Percentiles rank a stretch among this genome's conserved stretches.
Evolutionary conservation across 192 early-diverging fungal species (phyloP).

Genomic region (Entomortierella parvispora): DNA sequence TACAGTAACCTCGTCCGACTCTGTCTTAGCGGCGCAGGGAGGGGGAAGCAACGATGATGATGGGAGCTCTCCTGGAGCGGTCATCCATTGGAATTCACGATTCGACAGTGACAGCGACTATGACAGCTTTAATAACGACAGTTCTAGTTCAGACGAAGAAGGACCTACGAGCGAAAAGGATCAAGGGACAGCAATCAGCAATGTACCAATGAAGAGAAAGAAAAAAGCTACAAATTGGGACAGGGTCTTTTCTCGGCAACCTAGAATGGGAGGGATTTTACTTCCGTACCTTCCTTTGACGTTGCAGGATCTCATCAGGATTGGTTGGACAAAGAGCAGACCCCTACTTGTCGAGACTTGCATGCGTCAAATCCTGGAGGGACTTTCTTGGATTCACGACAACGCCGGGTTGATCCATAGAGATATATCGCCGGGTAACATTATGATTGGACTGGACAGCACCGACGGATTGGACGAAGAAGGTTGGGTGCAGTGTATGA

Average conservation of each 20-base stretch:
- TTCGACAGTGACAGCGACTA: conserved; percentile 20
- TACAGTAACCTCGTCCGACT: not conserved
- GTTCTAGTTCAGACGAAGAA: not conserved
- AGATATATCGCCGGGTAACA: conserved; percentile 39
- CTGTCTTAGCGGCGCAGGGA: no score
- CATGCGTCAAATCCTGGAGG: conserved; percentile 42
- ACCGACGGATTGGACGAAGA: not conserved
- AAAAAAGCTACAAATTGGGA: not conserved
- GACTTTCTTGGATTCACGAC: conserved; percentile 39
- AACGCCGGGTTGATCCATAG: conserved; percentile 34
- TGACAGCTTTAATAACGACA: conserved; percentile 6
- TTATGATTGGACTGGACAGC: conserved; percentile 18
- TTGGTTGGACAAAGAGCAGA: conserved; percentile 36
- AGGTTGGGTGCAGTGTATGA: conserved; percentile 35
- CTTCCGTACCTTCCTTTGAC: conserved; percentile 21
- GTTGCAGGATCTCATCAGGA: conserved; percentile 24
- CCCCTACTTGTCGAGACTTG: conserved; percentile 29
- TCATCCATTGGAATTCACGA: conserved; percentile 10
- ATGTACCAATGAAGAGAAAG: not conserved
- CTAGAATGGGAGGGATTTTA: conserved; percentile 30
- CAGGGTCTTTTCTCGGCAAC: conserved; percentile 27
- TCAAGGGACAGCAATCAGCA: not conserved
- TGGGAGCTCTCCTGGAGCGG: not conserved
- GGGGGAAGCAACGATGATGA: no score
- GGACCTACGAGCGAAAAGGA: not conserved